Conservation (phyloP, 495 filamentous ascomycete genomes). For the Daldinia caldariorum region DNA sequence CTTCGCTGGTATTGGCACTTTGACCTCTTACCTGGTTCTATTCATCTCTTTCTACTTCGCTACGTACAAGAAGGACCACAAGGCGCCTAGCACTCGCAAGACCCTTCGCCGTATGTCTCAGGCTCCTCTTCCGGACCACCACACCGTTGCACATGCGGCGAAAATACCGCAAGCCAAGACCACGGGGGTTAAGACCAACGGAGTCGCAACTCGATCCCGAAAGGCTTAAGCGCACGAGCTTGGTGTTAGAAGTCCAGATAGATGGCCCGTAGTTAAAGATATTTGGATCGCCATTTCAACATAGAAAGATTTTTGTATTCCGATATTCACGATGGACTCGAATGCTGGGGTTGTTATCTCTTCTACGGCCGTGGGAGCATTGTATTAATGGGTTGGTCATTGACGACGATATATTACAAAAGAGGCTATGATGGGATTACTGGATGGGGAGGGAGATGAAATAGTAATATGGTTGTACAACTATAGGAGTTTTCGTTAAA, state of each 20-base stretch:
- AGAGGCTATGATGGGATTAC: slow-evolving; percentile 34
- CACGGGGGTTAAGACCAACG: slow-evolving; percentile 60
- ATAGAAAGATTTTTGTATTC: slow-evolving; percentile 24
- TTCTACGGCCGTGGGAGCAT: slow-evolving; percentile 33
- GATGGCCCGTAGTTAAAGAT: slow-evolving; percentile 13
- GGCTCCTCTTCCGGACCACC: slow-evolving; percentile 63
- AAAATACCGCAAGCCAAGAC: slow-evolving; percentile 55
- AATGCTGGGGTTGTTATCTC: slow-evolving; percentile 7
- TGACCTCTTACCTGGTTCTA: slow-evolving; percentile 92
- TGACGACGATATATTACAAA: slow-evolving; percentile 38
- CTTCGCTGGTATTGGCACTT: slow-evolving; percentile 88
- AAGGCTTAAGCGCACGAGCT: slow-evolving; percentile 59
- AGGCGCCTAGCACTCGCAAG: slow-evolving; percentile 67
- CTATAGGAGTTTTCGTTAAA: slow-evolving; percentile 32
- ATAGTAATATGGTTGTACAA: slow-evolving; percentile 29
- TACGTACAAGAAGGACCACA: slow-evolving; percentile 90
- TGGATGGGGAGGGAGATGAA: slow-evolving; percentile 14
- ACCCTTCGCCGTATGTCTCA: slow-evolving; percentile 63
- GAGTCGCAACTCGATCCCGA: slow-evolving; percentile 63
- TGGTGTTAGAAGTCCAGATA: slow-evolving; percentile 10
- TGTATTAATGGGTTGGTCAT: slow-evolving; percentile 47
- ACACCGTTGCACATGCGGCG: slow-evolving; percentile 50
- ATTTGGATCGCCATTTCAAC: slow-evolving; percentile 30
- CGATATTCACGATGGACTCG: slow-evolving; percentile 20
- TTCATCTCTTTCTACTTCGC: slow-evolving; percentile 99